Conservation (phyloP, 352 stramenopile genomes). For the Pilasporangium apinafurcum region DNA sequence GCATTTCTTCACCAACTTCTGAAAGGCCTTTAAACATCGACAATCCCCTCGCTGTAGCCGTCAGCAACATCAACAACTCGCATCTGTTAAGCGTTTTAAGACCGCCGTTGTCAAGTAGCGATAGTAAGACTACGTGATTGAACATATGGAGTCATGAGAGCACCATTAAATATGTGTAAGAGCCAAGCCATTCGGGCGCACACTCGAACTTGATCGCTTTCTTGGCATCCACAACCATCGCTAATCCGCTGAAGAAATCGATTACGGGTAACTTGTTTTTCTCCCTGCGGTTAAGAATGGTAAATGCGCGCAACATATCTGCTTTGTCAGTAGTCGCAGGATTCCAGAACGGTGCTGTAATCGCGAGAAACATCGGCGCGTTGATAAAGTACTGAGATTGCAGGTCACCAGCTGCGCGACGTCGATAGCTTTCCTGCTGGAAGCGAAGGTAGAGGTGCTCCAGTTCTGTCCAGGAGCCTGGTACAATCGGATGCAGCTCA, state of each 20-base stretch:
- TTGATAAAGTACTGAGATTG: constrained; percentile 48
- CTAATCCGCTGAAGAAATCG: constrained; percentile 60
- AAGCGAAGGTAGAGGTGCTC: constrained; percentile 53
- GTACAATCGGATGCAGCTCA: constrained; percentile 35
- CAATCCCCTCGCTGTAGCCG: constrained; percentile 33
- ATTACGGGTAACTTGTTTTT: constrained; percentile 24
- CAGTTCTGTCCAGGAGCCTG: constrained; percentile 41
- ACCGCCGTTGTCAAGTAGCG: constrained; percentile 53
- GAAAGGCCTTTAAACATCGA: constrained; percentile 43
- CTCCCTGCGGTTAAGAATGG: constrained; percentile 19
- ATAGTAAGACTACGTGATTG: constrained; percentile 36
- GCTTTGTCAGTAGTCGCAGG: constrained; percentile 22
- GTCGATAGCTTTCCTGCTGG: constrained; percentile 48
- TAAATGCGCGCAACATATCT: constrained; percentile 37
- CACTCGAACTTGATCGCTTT: constrained; percentile 64
- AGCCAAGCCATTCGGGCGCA: constrained; percentile 10
- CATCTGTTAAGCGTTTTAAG: constrained; percentile 51
- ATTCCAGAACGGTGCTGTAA: constrained; percentile 25
- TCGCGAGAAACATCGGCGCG: constrained; percentile 35
- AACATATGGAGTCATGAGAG: not conserved
- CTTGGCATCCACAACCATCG: constrained; percentile 52
- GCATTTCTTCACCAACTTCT: constrained; percentile 16
- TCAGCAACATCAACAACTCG: constrained; percentile 54
- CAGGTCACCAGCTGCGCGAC: constrained; percentile 15
- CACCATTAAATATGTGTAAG: not conserved